Conservation (phyloP, 805 yeast species). For the Lachancea dasiensis region DNA sequence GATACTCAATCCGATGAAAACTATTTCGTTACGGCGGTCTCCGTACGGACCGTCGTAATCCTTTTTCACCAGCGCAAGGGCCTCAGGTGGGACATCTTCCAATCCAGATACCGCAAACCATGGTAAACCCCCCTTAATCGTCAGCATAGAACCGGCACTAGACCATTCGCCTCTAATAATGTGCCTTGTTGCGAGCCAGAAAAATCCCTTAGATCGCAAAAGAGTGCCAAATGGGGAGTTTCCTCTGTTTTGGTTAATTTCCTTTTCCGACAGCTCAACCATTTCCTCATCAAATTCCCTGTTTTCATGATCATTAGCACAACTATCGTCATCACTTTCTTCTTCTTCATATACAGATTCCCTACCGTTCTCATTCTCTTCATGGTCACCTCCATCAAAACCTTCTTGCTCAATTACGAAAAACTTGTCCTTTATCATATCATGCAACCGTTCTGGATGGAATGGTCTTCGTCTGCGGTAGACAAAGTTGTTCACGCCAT, state of each 20-base stretch:
- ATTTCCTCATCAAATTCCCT: slow-evolving; percentile 29
- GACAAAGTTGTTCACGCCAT: slow-evolving; percentile 41
- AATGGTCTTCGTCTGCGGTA: slow-evolving; percentile 39
- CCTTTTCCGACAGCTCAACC: slow-evolving; percentile 30
- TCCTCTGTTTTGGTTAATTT: slow-evolving; percentile 33
- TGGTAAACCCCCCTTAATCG: slow-evolving; percentile 38
- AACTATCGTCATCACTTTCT: slow-evolving; percentile 26
- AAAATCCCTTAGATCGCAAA: slow-evolving; percentile 39
- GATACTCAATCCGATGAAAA: slow-evolving; percentile 39
- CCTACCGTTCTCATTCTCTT: slow-evolving; percentile 31
- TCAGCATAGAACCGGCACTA: slow-evolving; percentile 39
- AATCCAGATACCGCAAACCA: slow-evolving; percentile 37
- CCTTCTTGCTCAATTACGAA: slow-evolving; percentile 39
- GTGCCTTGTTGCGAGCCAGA: slow-evolving; percentile 40
- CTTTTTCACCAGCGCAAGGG: slow-evolving; percentile 28
- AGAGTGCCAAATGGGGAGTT: slow-evolving; percentile 35
- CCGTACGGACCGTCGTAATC: slow-evolving; percentile 39
- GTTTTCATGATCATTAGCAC: slow-evolving; percentile 27
- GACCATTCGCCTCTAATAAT: slow-evolving; percentile 42
- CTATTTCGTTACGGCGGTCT: slow-evolving; percentile 42
- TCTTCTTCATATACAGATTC: slow-evolving; percentile 25
- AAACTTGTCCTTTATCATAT: slow-evolving; percentile 35
- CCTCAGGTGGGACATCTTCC: slow-evolving; percentile 32
- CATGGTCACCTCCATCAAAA: slow-evolving; percentile 42
- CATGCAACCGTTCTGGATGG: slow-evolving; percentile 40